Base-by-base conservation (phyloP, 208 protist genomes). In the Phytomonas sp. region DNA sequence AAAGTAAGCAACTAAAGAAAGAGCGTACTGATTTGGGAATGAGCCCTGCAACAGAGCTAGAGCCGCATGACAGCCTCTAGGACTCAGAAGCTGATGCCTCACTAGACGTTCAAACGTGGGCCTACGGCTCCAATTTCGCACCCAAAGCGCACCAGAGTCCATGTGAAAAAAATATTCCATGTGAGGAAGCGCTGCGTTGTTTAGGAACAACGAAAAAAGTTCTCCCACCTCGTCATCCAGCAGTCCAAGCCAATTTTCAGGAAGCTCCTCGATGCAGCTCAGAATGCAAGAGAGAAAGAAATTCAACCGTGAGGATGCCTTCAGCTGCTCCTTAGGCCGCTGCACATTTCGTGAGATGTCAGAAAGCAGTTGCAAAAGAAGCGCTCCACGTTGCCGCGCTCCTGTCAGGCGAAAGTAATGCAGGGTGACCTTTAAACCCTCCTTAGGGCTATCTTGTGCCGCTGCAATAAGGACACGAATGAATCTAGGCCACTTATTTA, bases 181-280 rank as follows among this genome's bases (percentile, higher is more conserved):
- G 28, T 80, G 76, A 2, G 74, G 70, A 23, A 87, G 46, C 6
- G 84, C 67, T 11, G 82, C 73, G 13, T 73, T 64, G 7, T 36
- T 53, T 20, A 90, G 34, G 26, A 92, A 53, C 26, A 61, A 56
- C 4, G 60, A n/a, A n/a, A 88, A 67, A 40, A 87, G 63, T 4
- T 70, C 75, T 6, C 73, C 69, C 65, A 81, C 68, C 51, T 83
- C 82, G 36, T 64, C 68, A 43, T 79, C 76, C 17, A 83, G 71
- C 37, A 82, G 65, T n/a, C 76, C 34, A 13, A 79, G 59, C 81
- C 81, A 87, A 28, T 74, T 67, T 6, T 80, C 74, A 40, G 75
- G 71, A 1, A 80, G 67, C 62, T 79, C 72, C 9, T 51, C 6
- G 0, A 72, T 67, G 0, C 80, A 62, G 0, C 66, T 62, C 23